A percentile compares a stretch with the other conserved stretches of the same genome.
These are phyloP conservation scores for Carex parvula DNA, from an alignment of 176 grass and related monocot species.

Conservation along the genomic window DNA sequence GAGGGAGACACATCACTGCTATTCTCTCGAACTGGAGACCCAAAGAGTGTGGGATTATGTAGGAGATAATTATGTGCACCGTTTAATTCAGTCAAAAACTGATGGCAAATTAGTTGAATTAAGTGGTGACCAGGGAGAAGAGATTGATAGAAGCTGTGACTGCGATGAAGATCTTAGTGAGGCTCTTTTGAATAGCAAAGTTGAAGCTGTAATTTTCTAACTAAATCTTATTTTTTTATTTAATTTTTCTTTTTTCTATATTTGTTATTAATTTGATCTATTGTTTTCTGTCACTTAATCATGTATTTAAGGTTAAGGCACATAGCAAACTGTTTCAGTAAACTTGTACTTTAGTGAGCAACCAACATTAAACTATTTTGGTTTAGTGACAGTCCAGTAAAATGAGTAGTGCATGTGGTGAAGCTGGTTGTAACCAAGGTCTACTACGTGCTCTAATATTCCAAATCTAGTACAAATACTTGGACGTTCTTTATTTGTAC, in stretches of 20 bases:
- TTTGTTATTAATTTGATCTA: background rate
- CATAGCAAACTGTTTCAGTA: background rate
- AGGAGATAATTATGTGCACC: slow-evolving; percentile 95
- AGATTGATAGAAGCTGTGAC: slow-evolving; percentile 33
- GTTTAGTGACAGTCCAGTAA: background rate
- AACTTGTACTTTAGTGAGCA: background rate
- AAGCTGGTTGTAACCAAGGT: background rate
- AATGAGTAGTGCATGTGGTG: background rate
- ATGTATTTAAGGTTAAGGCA: background rate
- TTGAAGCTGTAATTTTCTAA: slow-evolving; percentile 80
- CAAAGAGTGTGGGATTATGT: slow-evolving; percentile 99
- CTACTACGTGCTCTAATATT: background rate
- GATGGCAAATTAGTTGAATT: slow-evolving; percentile 85
- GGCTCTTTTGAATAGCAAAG: slow-evolving; percentile 88
- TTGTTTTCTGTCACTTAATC: background rate
- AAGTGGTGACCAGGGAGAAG: slow-evolving; percentile 43
- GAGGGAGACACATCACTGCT: slow-evolving; percentile 92
- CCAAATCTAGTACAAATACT: background rate
- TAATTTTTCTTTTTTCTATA: background rate
- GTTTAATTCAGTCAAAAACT: slow-evolving; percentile 96
- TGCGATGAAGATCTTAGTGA: slow-evolving; percentile 59
- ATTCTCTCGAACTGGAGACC: slow-evolving; percentile 94
- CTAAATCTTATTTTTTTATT: slow-evolving; percentile 20
- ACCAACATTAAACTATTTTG: background rate
- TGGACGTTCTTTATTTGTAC: background rate